Conservation (phyloP, 352 stramenopile species). For the Pythium sukuiense region DNA sequence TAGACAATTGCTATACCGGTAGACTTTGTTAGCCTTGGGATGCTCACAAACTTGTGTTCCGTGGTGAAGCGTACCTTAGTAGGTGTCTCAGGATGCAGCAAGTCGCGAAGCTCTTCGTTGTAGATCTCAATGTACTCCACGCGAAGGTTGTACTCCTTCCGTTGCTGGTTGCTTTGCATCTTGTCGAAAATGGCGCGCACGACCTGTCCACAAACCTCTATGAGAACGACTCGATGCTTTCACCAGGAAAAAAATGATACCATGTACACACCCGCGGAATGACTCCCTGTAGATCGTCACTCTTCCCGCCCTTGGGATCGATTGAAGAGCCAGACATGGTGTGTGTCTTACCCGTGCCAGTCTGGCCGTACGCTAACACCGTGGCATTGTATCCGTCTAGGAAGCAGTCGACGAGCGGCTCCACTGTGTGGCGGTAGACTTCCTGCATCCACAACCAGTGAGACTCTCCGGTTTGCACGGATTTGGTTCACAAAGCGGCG, state of each 20-base stretch:
- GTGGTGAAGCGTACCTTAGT: conserved; percentile 41
- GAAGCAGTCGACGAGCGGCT: conserved; percentile 72
- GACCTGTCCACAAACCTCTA: conserved; percentile 23
- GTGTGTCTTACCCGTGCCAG: conserved; percentile 93
- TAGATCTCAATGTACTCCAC: conserved; percentile 99
- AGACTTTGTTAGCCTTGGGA: not conserved
- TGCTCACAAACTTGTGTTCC: no score
- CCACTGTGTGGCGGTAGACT: conserved; percentile 70
- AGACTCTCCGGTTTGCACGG: not conserved
- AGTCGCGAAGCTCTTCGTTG: conserved; percentile 96
- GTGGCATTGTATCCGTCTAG: conserved; percentile 84
- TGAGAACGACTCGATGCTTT: conserved; percentile 8
- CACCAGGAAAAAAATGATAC: not conserved
- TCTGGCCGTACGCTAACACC: conserved; percentile 84
- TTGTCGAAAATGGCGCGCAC: conserved; percentile 75
- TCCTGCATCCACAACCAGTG: conserved; percentile 32
- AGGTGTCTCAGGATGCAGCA: conserved; percentile 86
- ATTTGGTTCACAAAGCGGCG: not conserved
- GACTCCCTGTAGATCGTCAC: conserved; percentile 68
- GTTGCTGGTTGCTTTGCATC: conserved; percentile 44
- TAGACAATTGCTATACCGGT: conserved; percentile 53
- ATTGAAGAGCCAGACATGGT: conserved; percentile 87
- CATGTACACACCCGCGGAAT: conserved; percentile 70
- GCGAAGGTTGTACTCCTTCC: conserved; percentile 84
- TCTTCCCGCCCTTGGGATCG: conserved; percentile 48